Evolutionary conservation across 2,329 filamentous ascomycete species (phyloP).

Genomic region (Exophiala mesophila): DNA sequence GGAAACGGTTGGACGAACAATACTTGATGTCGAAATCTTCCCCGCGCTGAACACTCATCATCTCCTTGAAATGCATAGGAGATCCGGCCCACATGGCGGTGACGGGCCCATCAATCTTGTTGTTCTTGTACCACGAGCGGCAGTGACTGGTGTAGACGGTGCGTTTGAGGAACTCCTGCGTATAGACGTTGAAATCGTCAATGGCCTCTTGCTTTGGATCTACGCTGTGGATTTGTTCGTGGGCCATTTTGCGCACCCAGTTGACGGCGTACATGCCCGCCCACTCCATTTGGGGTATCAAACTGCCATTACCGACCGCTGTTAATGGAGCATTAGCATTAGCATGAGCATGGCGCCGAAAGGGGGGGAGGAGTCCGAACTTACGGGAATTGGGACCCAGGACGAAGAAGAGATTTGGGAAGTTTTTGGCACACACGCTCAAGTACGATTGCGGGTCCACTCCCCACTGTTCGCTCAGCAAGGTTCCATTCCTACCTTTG

Average conservation of each 20-base stretch:
- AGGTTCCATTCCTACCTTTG: slow-evolving; percentile 27
- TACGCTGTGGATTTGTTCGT: neutral
- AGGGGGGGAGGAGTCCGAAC: slow-evolving; percentile 6
- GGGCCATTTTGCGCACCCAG: neutral
- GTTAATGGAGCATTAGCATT: slow-evolving; percentile 45
- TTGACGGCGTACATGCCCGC: neutral
- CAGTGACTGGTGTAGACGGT: slow-evolving; percentile 13
- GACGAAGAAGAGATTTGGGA: slow-evolving; percentile 33
- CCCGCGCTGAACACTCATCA: slow-evolving; percentile 36
- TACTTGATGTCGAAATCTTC: slow-evolving; percentile 43
- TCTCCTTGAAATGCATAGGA: slow-evolving; percentile 14
- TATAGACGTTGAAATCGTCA: slow-evolving; percentile 46
- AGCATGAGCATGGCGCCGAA: slow-evolving; percentile 19
- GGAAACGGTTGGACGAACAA: slow-evolving; percentile 25
- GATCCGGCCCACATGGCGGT: slow-evolving; percentile 44
- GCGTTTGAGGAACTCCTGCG: slow-evolving; percentile 34
- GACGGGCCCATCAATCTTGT: slow-evolving; percentile 40
- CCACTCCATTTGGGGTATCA: slow-evolving; percentile 31
- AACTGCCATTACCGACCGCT: slow-evolving; percentile 45
- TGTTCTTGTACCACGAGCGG: slow-evolving; percentile 17
- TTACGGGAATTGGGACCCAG: slow-evolving; percentile 7
- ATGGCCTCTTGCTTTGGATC: slow-evolving; percentile 42
- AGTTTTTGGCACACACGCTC: slow-evolving; percentile 21
- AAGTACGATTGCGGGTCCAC: slow-evolving; percentile 28
- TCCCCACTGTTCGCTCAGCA: slow-evolving; percentile 31